Evolutionary conservation across 2,329 filamentous ascomycete species (phyloP).

Genomic region (Sodiomyces alkalinus): DNA sequence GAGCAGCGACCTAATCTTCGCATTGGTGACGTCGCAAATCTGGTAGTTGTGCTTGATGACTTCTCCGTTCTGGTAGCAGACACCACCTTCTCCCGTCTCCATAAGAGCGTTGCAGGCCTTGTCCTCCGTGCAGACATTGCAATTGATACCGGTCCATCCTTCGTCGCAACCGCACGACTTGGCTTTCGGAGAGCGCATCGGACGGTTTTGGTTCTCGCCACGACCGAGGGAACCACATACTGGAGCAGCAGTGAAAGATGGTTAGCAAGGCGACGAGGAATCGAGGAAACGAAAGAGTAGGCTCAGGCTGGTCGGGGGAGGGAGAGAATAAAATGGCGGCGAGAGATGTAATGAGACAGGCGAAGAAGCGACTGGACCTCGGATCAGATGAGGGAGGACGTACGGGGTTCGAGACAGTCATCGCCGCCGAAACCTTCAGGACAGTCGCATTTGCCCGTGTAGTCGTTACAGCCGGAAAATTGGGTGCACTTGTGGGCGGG

Average conservation of each 20-base stretch:
- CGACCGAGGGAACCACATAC: slow-evolving; percentile 80
- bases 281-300: no score
- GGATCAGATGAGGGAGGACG: no score
- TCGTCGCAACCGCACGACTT: slow-evolving; percentile 68
- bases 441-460: slow-evolving; percentile 84
- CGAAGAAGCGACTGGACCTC: no score
- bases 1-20: slow-evolving; percentile 77
- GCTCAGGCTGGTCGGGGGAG: no score
- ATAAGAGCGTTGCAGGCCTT: slow-evolving; percentile 78
- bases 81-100: slow-evolving; percentile 64
- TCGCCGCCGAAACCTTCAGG: slow-evolving; percentile 87
- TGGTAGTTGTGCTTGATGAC: slow-evolving; percentile 92
- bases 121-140: slow-evolving; percentile 81
- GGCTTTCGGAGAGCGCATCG: slow-evolving; percentile 49
- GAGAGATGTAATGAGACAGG: slow-evolving; percentile 4
- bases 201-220: slow-evolving; percentile 67
- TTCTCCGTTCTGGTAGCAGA: slow-evolving; percentile 84
- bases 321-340: neutral
- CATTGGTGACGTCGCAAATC: slow-evolving; percentile 94
- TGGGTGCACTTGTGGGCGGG: slow-evolving; percentile 86
- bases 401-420: slow-evolving; percentile 74
- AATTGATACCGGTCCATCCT: slow-evolving; percentile 94
- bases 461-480: slow-evolving; percentile 76
- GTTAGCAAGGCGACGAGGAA: neutral
- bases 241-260: slow-evolving; percentile 10